Evolutionary conservation across 192 early-diverging fungal species (phyloP), one percentile per base, ranked within the genome.

Genomic region (Phycomyces nitens): DNA sequence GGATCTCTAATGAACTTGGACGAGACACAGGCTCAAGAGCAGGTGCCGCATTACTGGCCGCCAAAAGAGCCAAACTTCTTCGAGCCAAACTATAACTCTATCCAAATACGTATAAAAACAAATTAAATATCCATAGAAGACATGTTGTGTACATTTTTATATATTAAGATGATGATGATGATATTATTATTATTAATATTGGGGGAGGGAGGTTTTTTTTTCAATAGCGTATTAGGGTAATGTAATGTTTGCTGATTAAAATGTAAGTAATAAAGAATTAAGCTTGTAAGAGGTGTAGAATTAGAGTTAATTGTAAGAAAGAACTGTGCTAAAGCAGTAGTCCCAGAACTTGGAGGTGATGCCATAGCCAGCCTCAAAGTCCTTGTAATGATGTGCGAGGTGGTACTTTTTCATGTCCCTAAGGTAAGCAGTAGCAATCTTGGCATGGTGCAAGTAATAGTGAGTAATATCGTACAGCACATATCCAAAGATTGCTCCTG

Each of bases 291-390:
- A n/a, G n/a, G n/a, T n/a, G n/a, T n/a, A n/a, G n/a, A n/a, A n/a
- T n/a, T n/a, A n/a, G n/a, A 50, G 2, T 22, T 50, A 50, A 9
- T 4, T 50, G 80, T 74, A 80, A 47, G 73, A 58, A 26, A 82
- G 49, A 24, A 73, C 26, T 18, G 91, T 90, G 29, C 83, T 78
- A 73, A 91, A 91, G 7, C 91, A 79, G 56, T 82, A 81, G 75
- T 95, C 93, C 93, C 93, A 95, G 49, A 93, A 70, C 69, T 91
- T 91, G 73, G 84, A 88, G 38, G 93, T 93, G 66, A 95, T 93
- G 20, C 93, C 93, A 68, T 86, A 95, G 26, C 91, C 92, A 4
- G 83, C 74, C 70, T 92, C 87, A 64, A 82, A 88, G 74, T 94
- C 82, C 72, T 90, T 90, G 80, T 95, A 97, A 72, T 97, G 95